Evolutionary conservation across 2,329 filamentous ascomycete genomes (phyloP), one percentile per base, ranked within the genome.

Genomic region (Trichoderma aggressivum): DNA sequence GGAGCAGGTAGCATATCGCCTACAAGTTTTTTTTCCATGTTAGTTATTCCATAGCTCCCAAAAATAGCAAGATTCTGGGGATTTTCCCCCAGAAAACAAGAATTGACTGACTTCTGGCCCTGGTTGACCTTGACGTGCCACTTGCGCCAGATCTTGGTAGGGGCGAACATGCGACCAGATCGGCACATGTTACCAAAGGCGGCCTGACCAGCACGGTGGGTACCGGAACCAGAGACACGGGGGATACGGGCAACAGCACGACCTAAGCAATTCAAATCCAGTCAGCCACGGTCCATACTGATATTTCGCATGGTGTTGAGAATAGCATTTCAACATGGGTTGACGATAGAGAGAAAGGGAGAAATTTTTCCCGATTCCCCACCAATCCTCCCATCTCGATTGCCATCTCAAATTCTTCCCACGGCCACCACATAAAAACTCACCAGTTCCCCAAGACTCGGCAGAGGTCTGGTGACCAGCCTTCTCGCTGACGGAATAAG

Each of bases 71-170:
- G 12, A 30, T 7, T 24, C 21, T n/a, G 24, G 7, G 7, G 56
- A 18, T 1, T 28, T 39, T 10, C 60, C 2, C 28, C 12, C 32
- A 5, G 12, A 16, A 7, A 39, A 30, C 7, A 43, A 21, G 24
- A 73, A 68, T 74, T 62, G 34, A 84, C 90, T 85, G 84, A 94
- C 93, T 96, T 97, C 91, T 99, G 96, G 86, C 92, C 92, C 86
- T 97, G 90, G 90, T 97, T 97, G 91, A 99, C 90, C 94, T 98
- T 98, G 89, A 98, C 90, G 90, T 99, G 96, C 97, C 96, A 99
- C 90, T 97, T 98, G 85, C 96, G 91, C 97, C 96, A 99, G 88
- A 97, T 92, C 92, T 99, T 99, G 87, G 96, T 99, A 78, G 96
- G 96, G 79, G 96, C 96, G 88, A 99, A 99, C 96, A 99, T 99